A percentile compares a stretch with the other conserved stretches of the same genome.
Conservation (phyloP, 2,329 filamentous ascomycete genomes). For the Xylaria sp. region DNA sequence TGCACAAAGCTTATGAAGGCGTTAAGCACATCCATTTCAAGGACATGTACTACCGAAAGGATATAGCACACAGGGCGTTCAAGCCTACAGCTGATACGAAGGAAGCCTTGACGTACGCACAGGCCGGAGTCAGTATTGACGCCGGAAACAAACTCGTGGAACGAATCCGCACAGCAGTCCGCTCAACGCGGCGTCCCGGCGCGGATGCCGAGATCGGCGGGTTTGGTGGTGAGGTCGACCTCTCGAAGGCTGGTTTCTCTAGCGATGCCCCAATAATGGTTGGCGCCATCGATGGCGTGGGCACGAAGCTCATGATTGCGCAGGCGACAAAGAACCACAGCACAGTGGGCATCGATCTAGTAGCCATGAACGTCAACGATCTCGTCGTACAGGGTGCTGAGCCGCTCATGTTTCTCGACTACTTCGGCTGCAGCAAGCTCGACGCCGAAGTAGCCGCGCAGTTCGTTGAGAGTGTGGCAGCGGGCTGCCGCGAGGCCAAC, state of each 20-base stretch:
- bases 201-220: conserved; percentile 95
- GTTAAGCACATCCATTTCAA: conserved; percentile 84
- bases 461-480: conserved; percentile 92
- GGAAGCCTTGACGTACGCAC: conserved; percentile 84
- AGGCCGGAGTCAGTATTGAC: conserved; percentile 93
- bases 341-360: conserved; percentile 95
- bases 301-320: conserved; percentile 96
- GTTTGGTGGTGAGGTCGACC: conserved; percentile 88
- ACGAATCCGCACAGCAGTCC: conserved; percentile 90
- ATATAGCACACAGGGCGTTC: conserved; percentile 86
- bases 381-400: conserved; percentile 95
- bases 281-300: conserved; percentile 95
- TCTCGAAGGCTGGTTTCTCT: conserved; percentile 77
- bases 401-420: conserved; percentile 96
- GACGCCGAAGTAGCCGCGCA: conserved; percentile 79
- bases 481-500: conserved; percentile 84
- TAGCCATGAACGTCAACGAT: conserved; percentile 99
- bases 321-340: conserved; percentile 90
- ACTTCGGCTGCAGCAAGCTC: conserved; percentile 93
- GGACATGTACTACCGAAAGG: conserved; percentile 90
- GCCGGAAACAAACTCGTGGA: conserved; percentile 93
- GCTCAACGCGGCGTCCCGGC: conserved; percentile 83
- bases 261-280: conserved; percentile 81
- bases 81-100: conserved; percentile 56
- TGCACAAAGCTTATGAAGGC: conserved; percentile 87